Percentiles rank a stretch among this genome's conserved stretches.
phyloP scores from a whole-genome alignment of 1,139 yeast genomes.

The Geotrichum phurueaensis region DNA sequence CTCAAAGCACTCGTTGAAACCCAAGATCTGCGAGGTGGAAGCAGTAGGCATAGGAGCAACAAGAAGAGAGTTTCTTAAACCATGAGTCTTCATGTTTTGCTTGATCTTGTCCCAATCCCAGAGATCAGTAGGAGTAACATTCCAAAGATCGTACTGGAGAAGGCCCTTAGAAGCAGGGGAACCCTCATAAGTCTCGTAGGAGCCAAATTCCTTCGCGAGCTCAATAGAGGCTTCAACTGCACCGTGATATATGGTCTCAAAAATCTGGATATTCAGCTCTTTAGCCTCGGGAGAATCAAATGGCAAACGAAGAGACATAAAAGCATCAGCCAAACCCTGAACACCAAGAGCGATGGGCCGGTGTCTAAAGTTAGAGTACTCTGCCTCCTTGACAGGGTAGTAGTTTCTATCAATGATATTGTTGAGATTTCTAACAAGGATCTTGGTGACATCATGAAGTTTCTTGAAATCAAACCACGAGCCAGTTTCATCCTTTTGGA shows the following conservation, averaged over 20 bases:
- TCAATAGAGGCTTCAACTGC: constrained; percentile 67
- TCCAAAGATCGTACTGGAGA: constrained; percentile 70
- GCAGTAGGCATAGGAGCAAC: constrained; percentile 89
- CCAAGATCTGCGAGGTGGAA: constrained; percentile 73
- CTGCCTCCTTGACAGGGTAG: constrained; percentile 61
- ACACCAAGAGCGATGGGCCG: constrained; percentile 78
- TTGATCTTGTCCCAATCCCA: constrained; percentile 63
- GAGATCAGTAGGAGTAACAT: constrained; percentile 49
- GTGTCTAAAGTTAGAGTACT: constrained; percentile 53
- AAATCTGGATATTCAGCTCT: constrained; percentile 56
- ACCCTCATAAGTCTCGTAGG: constrained; percentile 55
- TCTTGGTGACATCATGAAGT: constrained; percentile 57
- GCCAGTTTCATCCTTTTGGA: constrained; percentile 31
- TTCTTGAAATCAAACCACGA: constrained; percentile 52
- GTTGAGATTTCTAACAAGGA: constrained; percentile 58
- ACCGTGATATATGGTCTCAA: constrained; percentile 78
- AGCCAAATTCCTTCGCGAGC: constrained; percentile 52
- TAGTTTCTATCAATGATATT: constrained; percentile 59
- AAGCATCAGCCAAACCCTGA: constrained; percentile 73
- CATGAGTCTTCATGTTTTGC: constrained; percentile 45
- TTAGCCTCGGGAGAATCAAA: constrained; percentile 61
- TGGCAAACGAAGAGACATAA: constrained; percentile 57
- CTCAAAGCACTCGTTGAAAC: constrained; percentile 75
- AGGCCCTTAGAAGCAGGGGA: constrained; percentile 68
- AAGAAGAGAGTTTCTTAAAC: constrained; percentile 64